Base-by-base conservation (phyloP, 2,329 filamentous ascomycete species). In the Lecanicillium sp. region DNA sequence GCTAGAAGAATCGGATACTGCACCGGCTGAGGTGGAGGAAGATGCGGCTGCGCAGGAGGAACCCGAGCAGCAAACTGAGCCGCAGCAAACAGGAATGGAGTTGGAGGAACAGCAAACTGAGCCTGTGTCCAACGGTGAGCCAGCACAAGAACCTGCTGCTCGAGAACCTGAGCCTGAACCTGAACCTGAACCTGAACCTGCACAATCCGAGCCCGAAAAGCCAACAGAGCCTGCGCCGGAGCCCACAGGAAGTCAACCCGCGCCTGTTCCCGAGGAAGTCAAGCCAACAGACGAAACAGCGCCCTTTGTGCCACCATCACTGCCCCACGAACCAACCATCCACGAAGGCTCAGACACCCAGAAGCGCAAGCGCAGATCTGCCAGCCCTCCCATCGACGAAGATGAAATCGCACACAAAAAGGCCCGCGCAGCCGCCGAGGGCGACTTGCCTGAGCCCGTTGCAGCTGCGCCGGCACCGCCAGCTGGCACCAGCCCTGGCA, bases 291-390 rank as follows among this genome's bases (percentile, higher is more conserved):
- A 28, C 17, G 40, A 35, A 29, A 42, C 46, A 9, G 43, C 52
- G 8, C 17, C 20, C 15, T 42, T 44, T 22, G 25, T 42, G 6
- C 18, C 39, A 5, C 34, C 31, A 22, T 39, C 41, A 13, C 33
- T 34, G 33, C 38, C 14, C 2, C 33, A 35, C 40, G 28, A 38
- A 15, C 34, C 36, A 43, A 29, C 35, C 39, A 36, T 22, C n/a
- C 63, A 25, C 68, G 75, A 27, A 31, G 13, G 19, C 37, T 11
- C 32, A 45, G 77, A 80, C 47, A 64, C 64, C 29, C 74, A 75
- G 48, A 84, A 81, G 58, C 70, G 80, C 44, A 85, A 83, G 57
- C 75, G 79, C 48, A 70, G 78, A 48, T 85, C 78, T 31, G 66
- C 68, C 40, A 83, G 71, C 41, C 80, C 80, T 27, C 64, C 71